Base-by-base conservation (phyloP, 305 asterid genomes). In the Solanum aculeatissimum region DNA sequence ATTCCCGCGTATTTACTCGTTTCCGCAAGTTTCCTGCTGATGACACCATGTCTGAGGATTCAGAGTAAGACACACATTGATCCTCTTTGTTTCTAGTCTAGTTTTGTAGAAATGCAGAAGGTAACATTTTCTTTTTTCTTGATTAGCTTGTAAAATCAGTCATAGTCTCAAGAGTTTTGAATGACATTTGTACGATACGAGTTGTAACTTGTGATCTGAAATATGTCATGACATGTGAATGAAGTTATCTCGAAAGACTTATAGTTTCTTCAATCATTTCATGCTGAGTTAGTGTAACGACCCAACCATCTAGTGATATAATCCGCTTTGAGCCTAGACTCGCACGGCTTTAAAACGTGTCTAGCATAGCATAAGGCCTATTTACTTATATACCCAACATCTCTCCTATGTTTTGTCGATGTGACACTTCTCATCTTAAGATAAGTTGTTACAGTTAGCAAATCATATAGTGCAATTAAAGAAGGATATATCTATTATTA, bases 21-120 rank as follows among this genome's bases (percentile, higher is more conserved):
- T 94, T 90, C 84, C 91, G 90, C 83, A 89, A 81, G 80, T 84
- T 92, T 82, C 95, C 98, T 74, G 86, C 86, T 7, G 6, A 84
- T 35, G 98, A 95, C 19, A 51, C 47, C 65, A 29, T 16, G 21
- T 77, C 82, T 51, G 82, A 51, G 9, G 82, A 77, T 29, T 77
- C 82, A 51, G 82, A 77, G 47, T 77, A 77, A 49, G 51, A 63
- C 29, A 77, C 47, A 51, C 21, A 9, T 16, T 77, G 14, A 32
- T 51, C 63, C 23, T 47, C 81, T 47, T 74, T 75, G 47, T 74
- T 49, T 49, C 6, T 49, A 75, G 62, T 3, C 43, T 75, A 45
- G 62, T 42, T 27, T 75, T 49, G 63, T 29, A 51, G 60, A 74
- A 10, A 77, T 51, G 65, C 63, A 49, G 82, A 51, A 66, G 27